Conservation (phyloP, 306 rosid species). For the barrel medic (Medicago truncatula) region MtrunA17r5.0-ANR NC_053048.1:14889001-14889500, state of each 20-base stretch:
- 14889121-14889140: slow-evolving; percentile 31
- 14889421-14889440: slow-evolving; percentile 25
- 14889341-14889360: background rate
- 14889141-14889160: background rate
- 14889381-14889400: slow-evolving; percentile 8
- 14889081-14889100: background rate
- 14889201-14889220: slow-evolving; percentile 32
- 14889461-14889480: background rate
- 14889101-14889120: background rate
- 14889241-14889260: slow-evolving; percentile 21
- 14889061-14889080: slow-evolving; percentile 26
- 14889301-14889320: slow-evolving; percentile 14
- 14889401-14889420: background rate
- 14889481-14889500: background rate
- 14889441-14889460: slow-evolving; percentile 35
- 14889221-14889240: slow-evolving; percentile 31
- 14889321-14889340: background rate
- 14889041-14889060: slow-evolving; percentile 45
- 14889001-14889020: background rate
- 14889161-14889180: background rate
- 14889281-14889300: background rate
- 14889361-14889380: background rate
- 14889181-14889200: background rate
- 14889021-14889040: slow-evolving; percentile 38
- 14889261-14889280: background rate